Evolutionary conservation across 1,284 basidiomycete genomes (phyloP).

Genomic region (Ceratorhiza oryzae-sativae): DNA sequence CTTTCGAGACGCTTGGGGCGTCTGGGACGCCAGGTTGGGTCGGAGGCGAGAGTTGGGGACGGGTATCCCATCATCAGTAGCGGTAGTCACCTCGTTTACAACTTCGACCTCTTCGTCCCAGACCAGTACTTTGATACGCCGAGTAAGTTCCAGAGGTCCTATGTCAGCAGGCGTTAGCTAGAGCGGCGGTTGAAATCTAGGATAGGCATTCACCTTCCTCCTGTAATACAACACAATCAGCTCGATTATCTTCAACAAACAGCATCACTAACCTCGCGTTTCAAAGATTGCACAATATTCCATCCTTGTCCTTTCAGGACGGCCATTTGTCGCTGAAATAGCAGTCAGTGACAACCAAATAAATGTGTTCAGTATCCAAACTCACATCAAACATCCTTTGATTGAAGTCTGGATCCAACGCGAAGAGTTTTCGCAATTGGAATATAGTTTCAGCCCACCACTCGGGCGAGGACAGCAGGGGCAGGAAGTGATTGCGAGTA

Average conservation of each 20-base stretch:
- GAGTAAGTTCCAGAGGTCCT: slow-evolving; percentile 85
- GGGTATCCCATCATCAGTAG: slow-evolving; percentile 33
- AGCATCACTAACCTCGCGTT: slow-evolving; percentile 64
- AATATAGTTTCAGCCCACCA: slow-evolving; percentile 93
- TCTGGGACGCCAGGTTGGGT: slow-evolving; percentile 62
- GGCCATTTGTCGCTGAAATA: slow-evolving; percentile 75
- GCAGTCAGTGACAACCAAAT: not conserved
- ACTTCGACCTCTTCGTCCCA: slow-evolving; percentile 86
- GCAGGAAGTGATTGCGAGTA: slow-evolving; percentile 83
- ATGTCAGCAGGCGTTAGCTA: slow-evolving; percentile 8
- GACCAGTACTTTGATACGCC: slow-evolving; percentile 76
- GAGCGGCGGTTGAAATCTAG: not conserved
- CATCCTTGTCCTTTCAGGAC: slow-evolving; percentile 93
- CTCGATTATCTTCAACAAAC: slow-evolving; percentile 36
- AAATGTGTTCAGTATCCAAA: not conserved
- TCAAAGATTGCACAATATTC: slow-evolving; percentile 85
- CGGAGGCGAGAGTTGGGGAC: slow-evolving; percentile 45
- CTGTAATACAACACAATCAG: slow-evolving; percentile 48
- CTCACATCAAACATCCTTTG: slow-evolving; percentile 70
- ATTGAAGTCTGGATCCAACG: slow-evolving; percentile 83
- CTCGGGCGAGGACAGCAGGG: slow-evolving; percentile 76
- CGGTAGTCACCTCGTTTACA: slow-evolving; percentile 56
- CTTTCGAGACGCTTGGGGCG: slow-evolving; percentile 40
- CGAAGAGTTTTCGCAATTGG: slow-evolving; percentile 77
- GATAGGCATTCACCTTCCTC: slow-evolving; percentile 60